These are phyloP conservation scores for Ochetophila trinervis DNA, from an alignment of 306 rosid genomes.

Conservation along the genomic window DNA sequence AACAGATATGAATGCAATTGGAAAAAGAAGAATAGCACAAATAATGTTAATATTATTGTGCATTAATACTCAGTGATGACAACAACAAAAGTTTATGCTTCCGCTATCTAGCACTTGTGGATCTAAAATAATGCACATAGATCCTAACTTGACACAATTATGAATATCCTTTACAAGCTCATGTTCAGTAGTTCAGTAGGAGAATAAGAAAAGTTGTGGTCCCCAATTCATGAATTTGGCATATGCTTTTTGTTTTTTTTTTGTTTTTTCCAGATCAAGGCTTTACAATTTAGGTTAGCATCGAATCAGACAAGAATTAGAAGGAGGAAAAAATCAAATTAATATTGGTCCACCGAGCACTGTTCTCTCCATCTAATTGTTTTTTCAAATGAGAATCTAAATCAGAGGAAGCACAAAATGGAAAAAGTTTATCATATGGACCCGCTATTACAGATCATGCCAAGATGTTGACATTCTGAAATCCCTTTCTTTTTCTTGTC, in stretches of 20 bases:
- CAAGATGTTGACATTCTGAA: slow-evolving; percentile 38
- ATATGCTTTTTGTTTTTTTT: slow-evolving; percentile 28
- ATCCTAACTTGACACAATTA: slow-evolving; percentile 7
- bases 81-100: slow-evolving; percentile 9
- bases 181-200: slow-evolving; percentile 27
- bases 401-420: slow-evolving; percentile 30
- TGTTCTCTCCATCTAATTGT: slow-evolving; percentile 40
- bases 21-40: slow-evolving; percentile 15
- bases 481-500: slow-evolving; percentile 21
- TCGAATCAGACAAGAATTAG: slow-evolving; percentile 21
- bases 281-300: slow-evolving; percentile 23
- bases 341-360: slow-evolving; percentile 12
- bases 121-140: slow-evolving; percentile 16
- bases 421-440: slow-evolving; percentile 19
- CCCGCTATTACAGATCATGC: slow-evolving; percentile 28
- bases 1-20: not conserved
- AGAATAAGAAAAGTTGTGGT: slow-evolving; percentile 35
- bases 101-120: slow-evolving; percentile 10
- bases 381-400: slow-evolving; percentile 54
- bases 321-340: slow-evolving; percentile 16
- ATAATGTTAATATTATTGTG: slow-evolving; percentile 8
- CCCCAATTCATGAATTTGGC: slow-evolving; percentile 39
- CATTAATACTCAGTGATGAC: slow-evolving; percentile 22
- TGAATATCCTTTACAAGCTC: slow-evolving; percentile 33
- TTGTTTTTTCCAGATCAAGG: slow-evolving; percentile 20